Base-by-base conservation (phyloP, 2,329 filamentous ascomycete genomes). In the Graphiopsis chlorocephala region DNA sequence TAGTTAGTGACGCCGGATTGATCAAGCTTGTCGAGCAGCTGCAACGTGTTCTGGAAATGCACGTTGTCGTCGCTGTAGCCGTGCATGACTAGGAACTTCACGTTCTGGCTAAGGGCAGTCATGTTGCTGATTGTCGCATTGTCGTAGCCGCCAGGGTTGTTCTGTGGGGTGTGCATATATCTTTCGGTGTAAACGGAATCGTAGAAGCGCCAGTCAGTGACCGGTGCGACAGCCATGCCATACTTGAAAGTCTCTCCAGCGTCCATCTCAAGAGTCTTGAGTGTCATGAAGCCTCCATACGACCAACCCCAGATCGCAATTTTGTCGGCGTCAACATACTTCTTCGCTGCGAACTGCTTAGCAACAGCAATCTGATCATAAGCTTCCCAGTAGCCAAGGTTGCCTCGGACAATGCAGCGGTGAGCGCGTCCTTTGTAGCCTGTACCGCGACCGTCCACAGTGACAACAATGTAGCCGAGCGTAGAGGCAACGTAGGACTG, bases 301-400 rank as follows among this genome's bases (percentile, higher is more conserved):
- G 92, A 96, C 95, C 95, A 99, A 56, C 95, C 95, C 95, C 95
- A 99, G 74, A 99, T 96, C 23, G 93, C 93, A 70, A 99, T 86
- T 63, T 91, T 87, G 7, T 87, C 83, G 28, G 85, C 82, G 75
- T 99, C 96, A 15, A 97, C 89, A 76, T 99, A 98, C 15, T 85
- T 78, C 75, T 92, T 94, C 42, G 82, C 81, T 0, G 90, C 89
- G 88, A 92, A 98, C 69, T 90, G 86, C 77, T 93, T 90, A 3
- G 91, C 95, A 0, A 93, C 90, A 28, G 89, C 90, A 69, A 99
- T 98, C 77, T 99, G 95, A 77, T 98, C 95, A 45, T 87, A 83
- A 0, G 94, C 87, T 80, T 99, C 95, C 74, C 88, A 92, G 72
- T 90, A 82, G 20, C 95, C 95, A 33, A 99, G 85, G 68, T 96